phyloP scores from a whole-genome alignment of 352 stramenopile species.

The Phytophthora aleatoria region DNA sequence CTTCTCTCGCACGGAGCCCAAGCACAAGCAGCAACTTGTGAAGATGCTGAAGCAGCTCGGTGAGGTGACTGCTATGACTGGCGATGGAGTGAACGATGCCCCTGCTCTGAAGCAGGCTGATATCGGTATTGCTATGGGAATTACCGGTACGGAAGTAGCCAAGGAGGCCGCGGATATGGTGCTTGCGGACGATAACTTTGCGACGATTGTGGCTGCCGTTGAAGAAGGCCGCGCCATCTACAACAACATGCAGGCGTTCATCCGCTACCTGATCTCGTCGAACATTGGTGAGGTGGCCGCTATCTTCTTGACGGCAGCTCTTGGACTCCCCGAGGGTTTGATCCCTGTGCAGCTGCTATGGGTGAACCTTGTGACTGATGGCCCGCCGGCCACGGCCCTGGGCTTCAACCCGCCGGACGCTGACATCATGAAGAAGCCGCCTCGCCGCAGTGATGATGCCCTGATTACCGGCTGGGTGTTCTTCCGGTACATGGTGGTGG shows the following conservation, averaged over 20 bases:
- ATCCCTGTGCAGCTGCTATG: conserved; percentile 99
- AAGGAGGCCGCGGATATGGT: conserved; percentile 99
- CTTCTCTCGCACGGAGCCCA: conserved; percentile 97
- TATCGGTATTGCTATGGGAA: conserved; percentile 99
- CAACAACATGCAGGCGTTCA: conserved; percentile 99
- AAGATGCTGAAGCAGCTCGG: conserved; percentile 96
- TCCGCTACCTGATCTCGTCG: conserved; percentile 98
- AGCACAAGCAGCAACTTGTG: conserved; percentile 97
- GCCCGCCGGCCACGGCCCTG: conserved; percentile 96
- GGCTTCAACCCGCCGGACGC: conserved; percentile 98
- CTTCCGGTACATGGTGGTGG: conserved; percentile 97
- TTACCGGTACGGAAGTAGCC: conserved; percentile 97
- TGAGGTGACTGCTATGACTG: conserved; percentile 97
- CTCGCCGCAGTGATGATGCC: conserved; percentile 94
- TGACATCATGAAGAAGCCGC: conserved; percentile 97
- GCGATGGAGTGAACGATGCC: conserved; percentile 99
- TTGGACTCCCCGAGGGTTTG: conserved; percentile 97
- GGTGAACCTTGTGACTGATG: conserved; percentile 99
- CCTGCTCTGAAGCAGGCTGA: conserved; percentile 97
- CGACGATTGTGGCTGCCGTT: conserved; percentile 95
- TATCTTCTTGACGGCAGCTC: conserved; percentile 97
- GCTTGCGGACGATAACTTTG: conserved; percentile 98
- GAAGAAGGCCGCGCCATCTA: conserved; percentile 90
- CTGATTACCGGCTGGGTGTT: conserved; percentile 99
- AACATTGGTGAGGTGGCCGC: conserved; percentile 99